Conservation (phyloP, 345 rosid species). For the Arabidopsis suecica region DNA sequence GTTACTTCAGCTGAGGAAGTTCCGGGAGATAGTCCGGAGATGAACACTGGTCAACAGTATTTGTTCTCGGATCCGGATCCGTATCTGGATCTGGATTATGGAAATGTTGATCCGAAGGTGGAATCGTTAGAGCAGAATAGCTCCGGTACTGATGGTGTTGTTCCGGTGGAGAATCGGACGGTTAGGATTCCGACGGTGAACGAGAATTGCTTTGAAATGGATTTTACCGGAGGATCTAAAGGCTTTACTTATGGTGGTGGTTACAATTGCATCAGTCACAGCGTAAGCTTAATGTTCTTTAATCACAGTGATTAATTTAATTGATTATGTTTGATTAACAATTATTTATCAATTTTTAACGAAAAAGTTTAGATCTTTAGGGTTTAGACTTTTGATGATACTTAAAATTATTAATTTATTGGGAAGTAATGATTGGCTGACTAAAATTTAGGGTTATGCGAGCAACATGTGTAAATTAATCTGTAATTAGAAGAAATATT, state of each 20-base stretch:
- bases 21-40: slow-evolving; percentile 53
- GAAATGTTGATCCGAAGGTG: slow-evolving; percentile 62
- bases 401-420: slow-evolving; percentile 27
- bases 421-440: slow-evolving; percentile 30
- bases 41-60: slow-evolving; percentile 69
- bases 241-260: slow-evolving; percentile 45
- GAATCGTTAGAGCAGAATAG: slow-evolving; percentile 76
- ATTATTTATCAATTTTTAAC: neutral
- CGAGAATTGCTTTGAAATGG: slow-evolving; percentile 65
- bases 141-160: slow-evolving; percentile 87
- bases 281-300: slow-evolving; percentile 56
- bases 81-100: slow-evolving; percentile 76
- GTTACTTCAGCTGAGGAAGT: slow-evolving; percentile 6
- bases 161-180: slow-evolving; percentile 64
- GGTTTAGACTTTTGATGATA: slow-evolving; percentile 12
- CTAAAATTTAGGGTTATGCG: neutral
- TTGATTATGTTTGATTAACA: slow-evolving; percentile 13
- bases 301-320: neutral
- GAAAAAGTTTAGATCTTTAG: neutral
- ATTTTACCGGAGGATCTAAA: slow-evolving; percentile 59
- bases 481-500: neutral
- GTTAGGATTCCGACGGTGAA: slow-evolving; percentile 49
- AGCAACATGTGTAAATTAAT: neutral
- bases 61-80: slow-evolving; percentile 78
- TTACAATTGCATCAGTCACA: slow-evolving; percentile 63